phyloP scores from a whole-genome alignment of 768 basidiomycete species.

The Roridomyces roridus region DNA sequence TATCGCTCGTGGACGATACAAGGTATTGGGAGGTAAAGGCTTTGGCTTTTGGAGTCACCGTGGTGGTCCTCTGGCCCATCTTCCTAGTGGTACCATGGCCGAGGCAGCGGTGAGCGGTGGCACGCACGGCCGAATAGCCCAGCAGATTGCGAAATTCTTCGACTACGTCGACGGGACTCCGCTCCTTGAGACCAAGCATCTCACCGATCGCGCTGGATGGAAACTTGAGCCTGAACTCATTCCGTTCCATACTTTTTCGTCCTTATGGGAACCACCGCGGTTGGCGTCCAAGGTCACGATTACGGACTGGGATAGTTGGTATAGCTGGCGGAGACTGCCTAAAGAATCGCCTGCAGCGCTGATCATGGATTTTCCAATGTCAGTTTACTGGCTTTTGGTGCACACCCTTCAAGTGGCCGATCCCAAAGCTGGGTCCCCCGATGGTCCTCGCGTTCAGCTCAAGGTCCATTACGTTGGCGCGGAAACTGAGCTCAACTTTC shows the following conservation, averaged over 20 bases:
- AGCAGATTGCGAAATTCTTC: conserved; percentile 19
- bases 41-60: conserved; percentile 48
- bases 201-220: conserved; percentile 40
- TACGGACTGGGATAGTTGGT: conserved; percentile 49
- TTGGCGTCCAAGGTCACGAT: conserved; percentile 32
- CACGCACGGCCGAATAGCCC: not conserved
- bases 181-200: conserved; percentile 32
- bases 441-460: conserved; percentile 35
- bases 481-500: conserved; percentile 50
- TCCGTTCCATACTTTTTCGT: conserved; percentile 35
- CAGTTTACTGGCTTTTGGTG: conserved; percentile 41
- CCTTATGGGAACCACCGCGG: conserved; percentile 25
- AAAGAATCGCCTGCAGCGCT: conserved; percentile 47
- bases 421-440: conserved; percentile 17
- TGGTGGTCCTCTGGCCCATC: conserved; percentile 40
- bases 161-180: conserved; percentile 41
- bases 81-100: conserved; percentile 21
- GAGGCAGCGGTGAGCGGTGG: not conserved
- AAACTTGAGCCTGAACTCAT: conserved; percentile 35
- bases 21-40: conserved; percentile 43
- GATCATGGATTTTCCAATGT: conserved; percentile 46
- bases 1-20: conserved; percentile 40
- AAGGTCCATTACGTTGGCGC: conserved; percentile 44
- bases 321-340: conserved; percentile 46
- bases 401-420: conserved; percentile 37